Conservation (phyloP, 352 stramenopile genomes). For the Globisporangium iwayamae region DNA sequence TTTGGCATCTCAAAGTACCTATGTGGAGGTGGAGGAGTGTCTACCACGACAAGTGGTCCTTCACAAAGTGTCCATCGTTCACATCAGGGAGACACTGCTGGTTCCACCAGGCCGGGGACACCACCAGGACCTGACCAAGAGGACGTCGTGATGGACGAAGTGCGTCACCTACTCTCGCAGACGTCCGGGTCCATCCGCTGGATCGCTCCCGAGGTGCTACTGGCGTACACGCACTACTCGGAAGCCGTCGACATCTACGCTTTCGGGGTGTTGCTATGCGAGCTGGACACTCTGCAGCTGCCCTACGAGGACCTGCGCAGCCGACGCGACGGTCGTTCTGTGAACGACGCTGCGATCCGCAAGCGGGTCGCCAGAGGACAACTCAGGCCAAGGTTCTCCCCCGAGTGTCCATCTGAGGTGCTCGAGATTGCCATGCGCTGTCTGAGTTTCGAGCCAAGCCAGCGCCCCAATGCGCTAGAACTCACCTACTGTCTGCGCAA, state of each 20-base stretch:
- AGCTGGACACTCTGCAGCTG: constrained; percentile 21
- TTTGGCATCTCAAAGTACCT: constrained; percentile 28
- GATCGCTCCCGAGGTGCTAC: constrained; percentile 22
- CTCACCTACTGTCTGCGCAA: constrained; percentile 20
- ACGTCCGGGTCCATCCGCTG: constrained; percentile 13
- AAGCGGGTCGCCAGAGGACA: constrained; percentile 27
- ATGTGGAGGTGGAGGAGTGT: not conserved
- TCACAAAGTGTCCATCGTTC: not conserved
- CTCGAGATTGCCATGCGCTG: constrained; percentile 27
- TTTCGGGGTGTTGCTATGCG: constrained; percentile 21
- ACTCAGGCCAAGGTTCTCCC: constrained; percentile 27
- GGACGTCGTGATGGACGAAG: constrained; percentile 16
- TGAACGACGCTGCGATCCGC: constrained; percentile 23
- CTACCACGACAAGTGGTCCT: not conserved
- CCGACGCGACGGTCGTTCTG: constrained; percentile 3
- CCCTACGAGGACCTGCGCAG: constrained; percentile 19
- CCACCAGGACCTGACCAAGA: not conserved
- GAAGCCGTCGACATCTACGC: constrained; percentile 23
- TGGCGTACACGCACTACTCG: constrained; percentile 20
- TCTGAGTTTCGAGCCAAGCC: constrained; percentile 26
- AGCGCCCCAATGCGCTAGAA: constrained; percentile 27
- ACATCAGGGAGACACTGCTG: not conserved
- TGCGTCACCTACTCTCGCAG: constrained; percentile 21
- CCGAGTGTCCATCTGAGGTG: constrained; percentile 25
- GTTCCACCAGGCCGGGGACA: not conserved